These are phyloP conservation scores for Stephania cephalantha DNA, from an alignment of 164 flowering plant species.

Conservation along the genomic window DNA sequence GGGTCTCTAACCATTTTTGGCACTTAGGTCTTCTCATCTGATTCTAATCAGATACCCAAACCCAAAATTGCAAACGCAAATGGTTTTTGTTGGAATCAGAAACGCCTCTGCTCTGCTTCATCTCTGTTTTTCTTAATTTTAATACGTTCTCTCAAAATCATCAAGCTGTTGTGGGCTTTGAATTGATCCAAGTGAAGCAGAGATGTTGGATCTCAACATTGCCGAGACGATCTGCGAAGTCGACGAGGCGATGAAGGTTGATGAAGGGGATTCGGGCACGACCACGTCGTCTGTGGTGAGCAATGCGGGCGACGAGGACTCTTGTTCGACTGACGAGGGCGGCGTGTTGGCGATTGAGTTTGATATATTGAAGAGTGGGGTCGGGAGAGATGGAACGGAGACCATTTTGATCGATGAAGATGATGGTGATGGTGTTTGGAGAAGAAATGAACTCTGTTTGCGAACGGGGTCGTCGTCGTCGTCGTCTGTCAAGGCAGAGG, in stretches of 20 bases:
- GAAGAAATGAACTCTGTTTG: slow-evolving; percentile 43
- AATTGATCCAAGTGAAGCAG: not conserved
- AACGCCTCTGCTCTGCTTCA: not conserved
- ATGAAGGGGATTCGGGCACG: slow-evolving; percentile 45
- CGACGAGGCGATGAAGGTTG: slow-evolving; percentile 12
- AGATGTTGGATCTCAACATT: slow-evolving; percentile 51
- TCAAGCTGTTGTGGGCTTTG: no score
- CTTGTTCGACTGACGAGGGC: slow-evolving; percentile 26
- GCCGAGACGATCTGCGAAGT: slow-evolving; percentile 21
- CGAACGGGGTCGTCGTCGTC: slow-evolving; percentile 18
- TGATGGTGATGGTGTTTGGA: slow-evolving; percentile 15
- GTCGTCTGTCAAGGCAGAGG: not conserved
- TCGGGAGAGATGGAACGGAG: no score
- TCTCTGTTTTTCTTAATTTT: not conserved
- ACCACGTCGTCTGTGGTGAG: slow-evolving; percentile 58
- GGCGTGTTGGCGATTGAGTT: slow-evolving; percentile 28
- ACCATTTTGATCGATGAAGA: slow-evolving; percentile 11
- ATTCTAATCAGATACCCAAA: not conserved
- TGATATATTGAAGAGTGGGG: slow-evolving; percentile 30
- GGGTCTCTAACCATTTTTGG: not conserved
- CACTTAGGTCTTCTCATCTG: not conserved
- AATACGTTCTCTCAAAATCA: no score
- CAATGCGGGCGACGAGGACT: slow-evolving; percentile 45
- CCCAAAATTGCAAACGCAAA: not conserved
- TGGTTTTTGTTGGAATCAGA: not conserved